Base-by-base conservation (phyloP, 768 basidiomycete species). In the Boletellus emodensis region DNA sequence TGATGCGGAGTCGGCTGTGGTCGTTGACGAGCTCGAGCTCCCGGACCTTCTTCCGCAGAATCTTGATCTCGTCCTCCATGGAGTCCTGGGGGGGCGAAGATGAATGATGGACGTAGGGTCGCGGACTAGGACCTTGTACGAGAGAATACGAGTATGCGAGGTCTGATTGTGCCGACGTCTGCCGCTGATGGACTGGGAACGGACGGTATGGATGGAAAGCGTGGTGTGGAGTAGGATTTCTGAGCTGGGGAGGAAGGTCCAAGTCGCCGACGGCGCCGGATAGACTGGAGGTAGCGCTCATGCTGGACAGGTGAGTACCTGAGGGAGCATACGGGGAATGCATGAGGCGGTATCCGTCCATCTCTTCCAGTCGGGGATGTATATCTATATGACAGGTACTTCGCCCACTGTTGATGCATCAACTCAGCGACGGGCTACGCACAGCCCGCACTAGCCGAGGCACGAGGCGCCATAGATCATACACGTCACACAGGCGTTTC, bases 21-120 rank as follows among this genome's bases (percentile, higher is more conserved):
- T 78, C 72, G 59, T 81, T 78, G 53, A 79, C 74, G 48, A 75
- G 74, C 68, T 90, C 85, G 34, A 87, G 75, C 53, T 88, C 83
- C 17, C 71, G 77, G 43, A 89, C 71, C 52, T 72, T 76, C 55
- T 75, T 78, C 36, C 79, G 79, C 24, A 90, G 77, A 26, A 67
- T 71, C 18, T 68, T 72, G 40, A 85, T 64, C 59, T 87, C 84
- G 6, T 75, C 75, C 26, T 81, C 76, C 47, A 62, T 50, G 6
- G 61, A 52, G 20, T 67, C 65, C n/a, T 36, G 52, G 3, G 61
- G 39, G 14, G 64, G 52, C 6, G 61, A 54, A 6, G 44, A 43
- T 6, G 49, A 56, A n/a, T 67, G 62, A 20, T 33, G 57, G n/a
- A 28, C 3, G 14, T 60, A 61, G 28, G 54, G 52, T 34, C 60